phyloP scores from a whole-genome alignment of 139 green algal genomes.

The Penium margaritaceum region DNA sequence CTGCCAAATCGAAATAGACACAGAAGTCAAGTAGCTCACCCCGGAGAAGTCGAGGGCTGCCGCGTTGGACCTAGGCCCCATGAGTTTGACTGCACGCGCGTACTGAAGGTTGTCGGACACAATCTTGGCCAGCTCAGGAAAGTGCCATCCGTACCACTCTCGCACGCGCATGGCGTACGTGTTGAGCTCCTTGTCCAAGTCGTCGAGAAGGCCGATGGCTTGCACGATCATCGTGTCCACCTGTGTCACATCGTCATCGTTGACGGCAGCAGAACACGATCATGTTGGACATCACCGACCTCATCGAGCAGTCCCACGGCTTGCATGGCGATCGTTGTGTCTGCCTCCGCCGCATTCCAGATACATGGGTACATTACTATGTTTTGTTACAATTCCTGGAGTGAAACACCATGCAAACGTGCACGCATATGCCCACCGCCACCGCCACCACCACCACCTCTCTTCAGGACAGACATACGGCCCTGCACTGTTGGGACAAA shows the following conservation, averaged over 20 bases:
- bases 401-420: no score
- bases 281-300: constrained; percentile 99
- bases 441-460: no score
- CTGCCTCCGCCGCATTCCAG: no score
- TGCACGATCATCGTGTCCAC: constrained; percentile 81
- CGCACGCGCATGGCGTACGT: constrained; percentile 98
- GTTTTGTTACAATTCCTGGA: no score
- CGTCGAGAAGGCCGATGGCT: constrained; percentile 94
- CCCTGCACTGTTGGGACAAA: no score
- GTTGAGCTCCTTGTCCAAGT: constrained; percentile 99
- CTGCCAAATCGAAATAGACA: no score
- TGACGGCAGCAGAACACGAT: no score
- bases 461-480: no score
- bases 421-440: no score
- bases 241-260: no score
- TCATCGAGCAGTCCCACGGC: constrained; percentile 96
- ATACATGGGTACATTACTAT: no score
- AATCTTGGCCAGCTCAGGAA: constrained; percentile 97
- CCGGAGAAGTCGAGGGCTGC: constrained; percentile 78
- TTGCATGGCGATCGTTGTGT: constrained; percentile 83
- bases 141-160: constrained; percentile 99
- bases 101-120: constrained; percentile 94
- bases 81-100: constrained; percentile 78
- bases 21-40: no score
- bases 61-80: constrained; percentile 78